Evolutionary conservation across 2,329 filamentous ascomycete genomes (phyloP), one percentile per base, ranked within the genome.

Genomic region (Ophiostoma quercus): DNA sequence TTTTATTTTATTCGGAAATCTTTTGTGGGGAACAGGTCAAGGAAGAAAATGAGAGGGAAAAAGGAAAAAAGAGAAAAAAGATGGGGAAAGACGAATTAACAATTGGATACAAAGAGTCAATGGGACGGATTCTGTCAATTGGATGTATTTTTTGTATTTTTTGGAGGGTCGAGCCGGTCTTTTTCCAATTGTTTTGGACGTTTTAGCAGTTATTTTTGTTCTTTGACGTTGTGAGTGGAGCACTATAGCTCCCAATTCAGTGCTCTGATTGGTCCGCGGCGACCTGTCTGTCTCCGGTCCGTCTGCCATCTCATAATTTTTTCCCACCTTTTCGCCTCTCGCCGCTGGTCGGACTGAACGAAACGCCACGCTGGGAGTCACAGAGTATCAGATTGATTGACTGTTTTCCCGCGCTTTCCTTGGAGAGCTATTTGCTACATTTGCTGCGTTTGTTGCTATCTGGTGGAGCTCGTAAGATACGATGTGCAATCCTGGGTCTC

Each of bases 241-340:
- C 54, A 43, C 12, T 41, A 69, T 63, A 71, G 67, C 67, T 69
- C 19, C 51, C 67, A 67, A 68, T 71, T 54, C 16, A 16, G 29
- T 4, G 3, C 43, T 43, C 29, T 43, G 6, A 73, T 73, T 73
- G 72, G 72, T 43, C 67, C 73, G 73, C 69, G 73, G 73, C 41
- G 68, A 68, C 71, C 68, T 71, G 71, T 57, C 22, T 67, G n/a
- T 71, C 73, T 73, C 73, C 73, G 73, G 68, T 34, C 43, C 62
- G 60, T 60, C 69, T 41, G 2, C 51, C 51, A 57, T 12, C 34
- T 65, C 19, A 16, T 39, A n/a, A 25, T 51, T 57, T 51, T 68
- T 66, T 70, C 22, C 62, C 39, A 41, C 51, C 34, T 62, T 67
- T 67, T 54, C 25, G 16, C 57, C 39, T 67, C 65, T 57, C 66